Percentiles rank a stretch among this genome's conserved stretches.
phyloP scores from a whole-genome alignment of 2,329 filamentous ascomycete species.

The Cladosporium velox region DNA sequence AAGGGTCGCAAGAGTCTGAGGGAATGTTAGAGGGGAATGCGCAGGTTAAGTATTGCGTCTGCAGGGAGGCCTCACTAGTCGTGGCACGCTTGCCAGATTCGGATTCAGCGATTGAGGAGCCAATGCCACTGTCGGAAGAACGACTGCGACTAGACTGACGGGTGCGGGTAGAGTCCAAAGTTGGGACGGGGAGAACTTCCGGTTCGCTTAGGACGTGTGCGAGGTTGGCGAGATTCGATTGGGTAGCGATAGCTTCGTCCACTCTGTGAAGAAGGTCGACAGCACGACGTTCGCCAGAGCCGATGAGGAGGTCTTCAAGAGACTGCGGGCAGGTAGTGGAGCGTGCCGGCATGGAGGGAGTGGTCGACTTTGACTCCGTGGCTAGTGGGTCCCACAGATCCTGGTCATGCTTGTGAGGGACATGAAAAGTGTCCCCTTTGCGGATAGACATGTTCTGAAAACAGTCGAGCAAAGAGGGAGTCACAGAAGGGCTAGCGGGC shows the following conservation, averaged over 20 bases:
- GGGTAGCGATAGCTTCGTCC: conserved; percentile 45
- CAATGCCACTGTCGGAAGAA: conserved; percentile 84
- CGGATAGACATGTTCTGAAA: conserved; percentile 48
- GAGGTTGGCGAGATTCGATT: conserved; percentile 37
- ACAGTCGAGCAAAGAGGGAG: conserved; percentile 40
- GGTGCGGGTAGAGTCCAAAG: conserved; percentile 41
- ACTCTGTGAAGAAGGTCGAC: conserved; percentile 48
- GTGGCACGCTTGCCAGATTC: conserved; percentile 21
- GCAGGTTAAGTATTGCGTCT: not conserved
- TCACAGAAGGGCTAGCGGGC: conserved; percentile 40
- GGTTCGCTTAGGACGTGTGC: conserved; percentile 49
- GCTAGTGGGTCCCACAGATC: conserved; percentile 41
- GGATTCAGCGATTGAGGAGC: conserved; percentile 71
- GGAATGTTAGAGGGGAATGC: conserved; percentile 6
- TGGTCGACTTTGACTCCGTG: conserved; percentile 23
- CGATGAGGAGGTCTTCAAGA: conserved; percentile 51
- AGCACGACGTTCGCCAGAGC: conserved; percentile 48
- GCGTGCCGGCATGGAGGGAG: conserved; percentile 47
- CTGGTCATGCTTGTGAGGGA: conserved; percentile 46
- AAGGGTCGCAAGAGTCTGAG: conserved; percentile 29
- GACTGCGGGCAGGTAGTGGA: conserved; percentile 52
- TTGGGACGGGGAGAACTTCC: conserved; percentile 52
- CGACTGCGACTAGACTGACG: conserved; percentile 69
- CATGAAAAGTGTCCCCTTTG: conserved; percentile 53
- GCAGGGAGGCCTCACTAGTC: conserved; percentile 20